Evolutionary conservation across 768 basidiomycete genomes (phyloP).

Genomic region (Tephrocybe rancida): DNA sequence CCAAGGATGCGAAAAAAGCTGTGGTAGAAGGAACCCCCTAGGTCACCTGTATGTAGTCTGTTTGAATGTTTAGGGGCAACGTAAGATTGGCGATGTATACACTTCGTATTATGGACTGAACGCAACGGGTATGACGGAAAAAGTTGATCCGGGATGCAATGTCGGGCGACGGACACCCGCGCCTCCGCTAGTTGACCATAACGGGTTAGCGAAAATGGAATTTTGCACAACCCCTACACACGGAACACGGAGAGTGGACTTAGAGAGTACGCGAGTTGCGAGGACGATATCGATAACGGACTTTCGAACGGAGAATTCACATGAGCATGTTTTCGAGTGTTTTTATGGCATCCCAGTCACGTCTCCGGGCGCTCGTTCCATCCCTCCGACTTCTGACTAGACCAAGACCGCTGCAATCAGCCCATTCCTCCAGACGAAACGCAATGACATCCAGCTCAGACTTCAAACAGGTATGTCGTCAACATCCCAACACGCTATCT

Average conservation of each 20-base stretch:
- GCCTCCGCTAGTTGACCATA: constrained; percentile 1
- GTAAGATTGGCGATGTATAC: too few relatives aligned
- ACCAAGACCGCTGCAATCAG: constrained; percentile 4
- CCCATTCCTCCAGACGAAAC: neutral
- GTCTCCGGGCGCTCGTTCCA: constrained; percentile 15
- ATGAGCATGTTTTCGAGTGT: constrained; percentile 16
- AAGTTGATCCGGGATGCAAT: constrained; percentile 8
- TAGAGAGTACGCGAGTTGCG: neutral
- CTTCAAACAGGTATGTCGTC: constrained; percentile 32
- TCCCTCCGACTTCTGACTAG: constrained; percentile 15
- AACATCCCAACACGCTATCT: neutral
- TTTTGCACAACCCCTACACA: neutral
- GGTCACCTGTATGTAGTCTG: neutral
- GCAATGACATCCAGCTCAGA: constrained; percentile 26
- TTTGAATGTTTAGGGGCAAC: neutral
- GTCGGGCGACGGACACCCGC: constrained; percentile 10
- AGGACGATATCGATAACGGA: neutral
- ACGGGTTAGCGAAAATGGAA: neutral
- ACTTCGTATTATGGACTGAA: constrained; percentile 4
- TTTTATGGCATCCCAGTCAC: constrained; percentile 16
- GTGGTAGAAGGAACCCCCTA: constrained; percentile 10
- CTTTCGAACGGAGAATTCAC: constrained; percentile 10
- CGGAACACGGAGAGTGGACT: neutral
- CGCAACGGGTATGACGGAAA: neutral
- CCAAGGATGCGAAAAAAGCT: constrained; percentile 18